phyloP scores from a whole-genome alignment of 129 eudicot genomes.

The Pulicaria dysenterica region DNA sequence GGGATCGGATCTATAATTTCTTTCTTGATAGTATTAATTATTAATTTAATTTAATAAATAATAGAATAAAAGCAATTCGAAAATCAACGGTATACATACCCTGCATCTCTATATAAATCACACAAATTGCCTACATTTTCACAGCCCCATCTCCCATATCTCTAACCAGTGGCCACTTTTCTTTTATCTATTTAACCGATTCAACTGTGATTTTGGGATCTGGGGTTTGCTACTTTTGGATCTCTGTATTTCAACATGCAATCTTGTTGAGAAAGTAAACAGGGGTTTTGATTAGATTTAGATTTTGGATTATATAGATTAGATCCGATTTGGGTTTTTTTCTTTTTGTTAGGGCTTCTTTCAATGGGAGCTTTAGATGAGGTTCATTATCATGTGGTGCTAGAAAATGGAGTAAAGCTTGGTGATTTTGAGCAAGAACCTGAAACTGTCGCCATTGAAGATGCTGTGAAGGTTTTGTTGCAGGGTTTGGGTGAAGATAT shows the following conservation, averaged over 20 bases:
- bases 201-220: conserved; percentile 21
- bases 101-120: conserved; percentile 37
- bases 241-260: not conserved
- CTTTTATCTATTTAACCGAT: conserved; percentile 8
- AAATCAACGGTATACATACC: conserved; percentile 3
- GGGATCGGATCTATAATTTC: conserved; percentile 25
- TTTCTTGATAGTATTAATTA: conserved; percentile 21
- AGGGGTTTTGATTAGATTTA: conserved; percentile 18
- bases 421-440: conserved; percentile 51
- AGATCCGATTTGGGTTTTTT: conserved; percentile 25
- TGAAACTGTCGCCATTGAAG: conserved; percentile 62
- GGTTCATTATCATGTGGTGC: conserved; percentile 55
- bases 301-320: conserved; percentile 20
- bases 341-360: conserved; percentile 10
- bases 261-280: not conserved
- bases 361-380: conserved; percentile 93
- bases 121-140: conserved; percentile 11
- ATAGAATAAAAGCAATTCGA: not conserved
- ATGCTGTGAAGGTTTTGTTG: conserved; percentile 83
- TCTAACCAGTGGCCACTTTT: conserved; percentile 36
- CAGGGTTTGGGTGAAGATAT: conserved; percentile 89
- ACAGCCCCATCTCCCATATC: conserved; percentile 40
- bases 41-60: conserved; percentile 16
- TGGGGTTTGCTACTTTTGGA: conserved; percentile 10
- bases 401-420: conserved; percentile 60